Base-by-base conservation (phyloP, 257 asterid species). In the Dorcoceras hygrometricum region DNA sequence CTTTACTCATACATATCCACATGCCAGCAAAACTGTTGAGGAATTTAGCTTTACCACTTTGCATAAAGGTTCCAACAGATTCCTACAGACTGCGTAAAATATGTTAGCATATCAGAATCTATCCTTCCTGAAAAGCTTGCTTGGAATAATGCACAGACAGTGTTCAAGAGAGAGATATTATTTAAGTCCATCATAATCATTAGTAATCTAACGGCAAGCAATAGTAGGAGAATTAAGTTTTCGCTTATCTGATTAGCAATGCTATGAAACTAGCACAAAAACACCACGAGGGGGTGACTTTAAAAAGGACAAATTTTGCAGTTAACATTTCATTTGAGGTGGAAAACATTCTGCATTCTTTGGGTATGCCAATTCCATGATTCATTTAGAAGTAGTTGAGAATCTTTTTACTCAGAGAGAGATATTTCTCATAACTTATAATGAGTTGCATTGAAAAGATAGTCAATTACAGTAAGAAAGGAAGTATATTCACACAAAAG, bases 41-140 rank as follows among this genome's bases (percentile, higher is more conserved):
- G 67, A 39, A 34, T 22, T 55, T 63, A 39, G 57, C 59, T 64
- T 54, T 24, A 18, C 23, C 32, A 73, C 80, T 77, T 77, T 75
- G 28, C 71, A 57, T 72, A 76, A 83, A 75, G 85, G 75, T 57
- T 75, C 60, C 75, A 69, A 75, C 7, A 75, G 78, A 80, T 80
- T 80, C 82, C 73, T 56, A 77, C 79, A 76, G 73, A 80, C 78
- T 73, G 83, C 68, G 59, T 67, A 80, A 75, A 73, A 78, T 81
- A 80, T 71, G 77, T 78, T 71, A 69, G 65, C 78, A 78, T 77
- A 81, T 74, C 75, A 85, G 77, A 81, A 85, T 81, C 76, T 76
- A 78, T 62, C 77, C 69, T 75, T 53, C 50, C 71, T 46, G 54
- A 46, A 46, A 46, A 14, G 20, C 20, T 16, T 46, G 54, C 20